phyloP scores from a whole-genome alignment of 306 rosid species.

The Quillaja saponaria region DNA sequence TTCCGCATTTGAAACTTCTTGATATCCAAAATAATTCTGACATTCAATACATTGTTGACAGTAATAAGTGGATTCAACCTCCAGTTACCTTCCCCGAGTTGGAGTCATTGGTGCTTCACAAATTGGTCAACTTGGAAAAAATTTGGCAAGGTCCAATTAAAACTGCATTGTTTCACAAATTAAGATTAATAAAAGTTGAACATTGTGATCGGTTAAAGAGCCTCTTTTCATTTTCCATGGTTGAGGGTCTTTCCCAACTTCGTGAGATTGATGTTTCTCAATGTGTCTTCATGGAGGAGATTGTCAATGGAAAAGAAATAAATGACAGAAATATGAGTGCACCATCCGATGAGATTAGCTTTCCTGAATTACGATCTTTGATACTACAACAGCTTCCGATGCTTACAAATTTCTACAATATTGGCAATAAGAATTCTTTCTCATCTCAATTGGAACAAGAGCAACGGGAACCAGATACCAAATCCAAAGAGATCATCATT shows the following conservation, averaged over 20 bases:
- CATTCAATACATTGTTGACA: background rate
- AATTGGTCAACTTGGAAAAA: background rate
- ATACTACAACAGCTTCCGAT: background rate
- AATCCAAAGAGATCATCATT: too few relatives aligned
- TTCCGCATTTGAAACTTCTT: background rate
- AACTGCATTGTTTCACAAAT: background rate
- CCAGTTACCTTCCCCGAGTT: background rate
- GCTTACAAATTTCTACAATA: background rate
- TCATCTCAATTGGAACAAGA: too few relatives aligned
- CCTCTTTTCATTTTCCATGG: background rate
- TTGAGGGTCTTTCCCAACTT: background rate
- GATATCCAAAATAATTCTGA: constrained; percentile 3
- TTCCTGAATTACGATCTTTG: background rate
- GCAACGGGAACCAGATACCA: too few relatives aligned
- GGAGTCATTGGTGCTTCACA: background rate
- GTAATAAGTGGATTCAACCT: background rate
- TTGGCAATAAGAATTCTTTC: too few relatives aligned
- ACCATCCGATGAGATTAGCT: background rate
- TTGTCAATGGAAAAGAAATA: background rate
- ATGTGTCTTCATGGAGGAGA: background rate
- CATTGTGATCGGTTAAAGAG: background rate
- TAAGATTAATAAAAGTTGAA: background rate
- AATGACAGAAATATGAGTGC: too few relatives aligned
- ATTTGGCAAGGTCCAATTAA: background rate
- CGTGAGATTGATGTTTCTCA: background rate